Evolutionary conservation across 768 basidiomycete species (phyloP), one percentile per base, ranked within the genome.

Genomic region (Trametes cubensis): DNA sequence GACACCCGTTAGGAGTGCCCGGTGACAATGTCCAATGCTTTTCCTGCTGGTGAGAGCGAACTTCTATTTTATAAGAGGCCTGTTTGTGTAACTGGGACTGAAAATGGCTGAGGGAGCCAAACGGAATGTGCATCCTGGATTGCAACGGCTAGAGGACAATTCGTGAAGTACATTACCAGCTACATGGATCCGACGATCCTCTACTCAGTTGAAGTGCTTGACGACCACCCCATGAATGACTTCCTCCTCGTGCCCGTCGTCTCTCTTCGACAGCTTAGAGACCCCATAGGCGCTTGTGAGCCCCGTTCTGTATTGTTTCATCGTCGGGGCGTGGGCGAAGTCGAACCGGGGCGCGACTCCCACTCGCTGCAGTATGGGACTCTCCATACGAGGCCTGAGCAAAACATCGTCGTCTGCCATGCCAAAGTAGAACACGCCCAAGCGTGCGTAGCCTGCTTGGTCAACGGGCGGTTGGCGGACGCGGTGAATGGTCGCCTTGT

Each of bases 351-450:
- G 69, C 17, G 70, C 64, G 26, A 84, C 73, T 3, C 83, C 83
- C 0, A 69, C 72, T 11, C 75, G 70, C 60, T 83, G 77, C 28
- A 86, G 69, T 0, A 86, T 77, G 0, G 81, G 80, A 64, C 83
- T 84, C 28, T 80, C 74, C 0, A 70, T 51, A 4, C 81, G 66
- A 0, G 85, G 85, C 3, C 72, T 70, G 26, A 87, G 73, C 53
- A 72, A 76, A 46, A 79, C 78, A 28, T 78, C 67, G 67, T 86
- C 85, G 62, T 86, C 80, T 0, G 80, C 72, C 77, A 79, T 75
- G 34, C 71, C 72, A 65, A 88, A 87, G 71, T 87, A 86, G 69
- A 86, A 85, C 3, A 80, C 76, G 0, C 86, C 85, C 1, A 86
- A 75, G 10, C 85, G 81, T 17, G 80, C 75, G 62, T 77, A 72